Conservation (phyloP, 345 rosid genomes). For the thale cress (Arabidopsis thaliana) region TAIR10.1 NC_003071.7:8748501-8749000, state of each 20-base stretch:
- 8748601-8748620: conserved; percentile 97
- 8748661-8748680: conserved; percentile 12
- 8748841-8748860: conserved; percentile 31
- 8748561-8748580: conserved; percentile 38
- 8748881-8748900: conserved; percentile 29
- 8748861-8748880: conserved; percentile 34
- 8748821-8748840: conserved; percentile 59
- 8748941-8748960: conserved; percentile 98
- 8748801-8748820: conserved; percentile 99
- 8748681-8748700: conserved; percentile 17
- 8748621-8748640: conserved; percentile 59
- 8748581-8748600: conserved; percentile 98
- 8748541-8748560: conserved; percentile 13
- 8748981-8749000: conserved; percentile 40
- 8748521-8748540: conserved; percentile 26
- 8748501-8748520: conserved; percentile 57
- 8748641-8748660: conserved; percentile 22
- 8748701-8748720: conserved; percentile 55
- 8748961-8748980: conserved; percentile 64
- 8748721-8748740: conserved; percentile 94
- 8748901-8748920: conserved; percentile 96
- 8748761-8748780: conserved; percentile 94
- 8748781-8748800: conserved; percentile 97
- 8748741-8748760: conserved; percentile 84
- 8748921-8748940: conserved; percentile 98